Evolutionary conservation across 1,284 basidiomycete species (phyloP), one percentile per base, ranked within the genome.

Genomic region (Meripilus lineatus): DNA sequence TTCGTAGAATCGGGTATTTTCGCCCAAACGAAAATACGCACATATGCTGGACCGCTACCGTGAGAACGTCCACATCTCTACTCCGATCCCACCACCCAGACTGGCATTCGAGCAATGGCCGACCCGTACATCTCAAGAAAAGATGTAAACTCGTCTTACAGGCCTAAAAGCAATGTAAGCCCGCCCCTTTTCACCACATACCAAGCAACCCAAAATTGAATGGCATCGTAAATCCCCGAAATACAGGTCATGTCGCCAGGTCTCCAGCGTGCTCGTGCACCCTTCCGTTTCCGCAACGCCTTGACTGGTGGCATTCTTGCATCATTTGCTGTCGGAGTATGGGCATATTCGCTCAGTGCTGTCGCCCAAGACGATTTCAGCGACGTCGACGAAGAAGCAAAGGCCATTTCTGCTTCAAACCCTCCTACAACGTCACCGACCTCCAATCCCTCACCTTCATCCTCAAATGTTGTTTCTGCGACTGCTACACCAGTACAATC

Each of bases 361-460:
- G 93, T 96, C 47, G 91, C 88, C 62, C 93, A 96, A 61, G 93
- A 96, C 58, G 84, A 87, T 46, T 95, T 95, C 61, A 87, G 84
- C 48, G 87, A 90, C 57, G 73, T 89, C 30, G 88, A 90, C 56
- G 83, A 87, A 50, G 84, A 87, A 60, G 87, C 81, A 33, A 68
- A 67, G 47, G 76, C 73, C 33, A 68, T 84, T 51, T 69, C 68
- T 5, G 18, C 11, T 18, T 38, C 43, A 14, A 34, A 32, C n/a
- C 10, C 32, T 7, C 4, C 8, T 6, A 21, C n/a, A 21, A 18
- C 21, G 14, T 13, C 8, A 37, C 20, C 30, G 18, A 23, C 24
- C 18, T 28, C 57, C 60, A 20, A 17, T 30, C 28, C 28, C 8
- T 30, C 28, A 8, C n/a, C 28, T 30, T n/a, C n/a, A 30, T 30